A percentile compares a stretch with the other conserved stretches of the same genome.
Conservation (phyloP, 768 basidiomycete genomes). For the Chlorophyllum brunneum region DNA sequence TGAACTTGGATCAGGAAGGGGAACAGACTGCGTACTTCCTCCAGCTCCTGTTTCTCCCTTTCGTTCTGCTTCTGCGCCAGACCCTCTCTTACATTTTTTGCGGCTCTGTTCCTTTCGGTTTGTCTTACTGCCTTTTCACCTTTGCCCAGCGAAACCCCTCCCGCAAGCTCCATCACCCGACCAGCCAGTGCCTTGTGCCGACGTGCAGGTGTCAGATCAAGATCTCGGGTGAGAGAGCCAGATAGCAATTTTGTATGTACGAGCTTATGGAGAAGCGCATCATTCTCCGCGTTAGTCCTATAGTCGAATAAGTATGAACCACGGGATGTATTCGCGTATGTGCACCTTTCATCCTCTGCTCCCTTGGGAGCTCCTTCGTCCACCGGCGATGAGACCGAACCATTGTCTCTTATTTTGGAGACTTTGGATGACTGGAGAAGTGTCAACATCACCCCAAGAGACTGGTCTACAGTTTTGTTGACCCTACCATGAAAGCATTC, state of each 20-base stretch:
- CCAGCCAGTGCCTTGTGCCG: constrained; percentile 74
- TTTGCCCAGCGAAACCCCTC: constrained; percentile 65
- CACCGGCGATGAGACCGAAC: constrained; percentile 17
- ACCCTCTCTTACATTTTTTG: constrained; percentile 71
- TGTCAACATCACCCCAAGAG: not conserved
- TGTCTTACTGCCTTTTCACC: constrained; percentile 62
- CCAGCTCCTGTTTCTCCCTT: constrained; percentile 48
- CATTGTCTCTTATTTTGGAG: constrained; percentile 47
- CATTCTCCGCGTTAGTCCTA: constrained; percentile 76
- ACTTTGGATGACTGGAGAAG: constrained; percentile 75
- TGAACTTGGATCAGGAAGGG: not conserved
- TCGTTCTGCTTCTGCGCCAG: constrained; percentile 59
- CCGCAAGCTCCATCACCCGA: constrained; percentile 70
- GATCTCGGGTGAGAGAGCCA: constrained; percentile 61
- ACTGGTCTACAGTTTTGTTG: not conserved
- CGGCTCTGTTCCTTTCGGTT: constrained; percentile 65
- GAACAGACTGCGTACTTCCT: constrained; percentile 59
- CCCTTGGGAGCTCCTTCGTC: constrained; percentile 40
- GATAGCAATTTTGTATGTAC: constrained; percentile 79
- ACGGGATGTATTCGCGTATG: not conserved
- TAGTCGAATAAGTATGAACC: not conserved
- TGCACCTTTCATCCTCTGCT: constrained; percentile 60
- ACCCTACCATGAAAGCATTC: constrained; percentile 74
- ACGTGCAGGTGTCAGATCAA: constrained; percentile 61
- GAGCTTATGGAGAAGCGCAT: constrained; percentile 71